Base-by-base conservation (phyloP, 23 red algal genomes). In the Cyanidium caldarium region DNA sequence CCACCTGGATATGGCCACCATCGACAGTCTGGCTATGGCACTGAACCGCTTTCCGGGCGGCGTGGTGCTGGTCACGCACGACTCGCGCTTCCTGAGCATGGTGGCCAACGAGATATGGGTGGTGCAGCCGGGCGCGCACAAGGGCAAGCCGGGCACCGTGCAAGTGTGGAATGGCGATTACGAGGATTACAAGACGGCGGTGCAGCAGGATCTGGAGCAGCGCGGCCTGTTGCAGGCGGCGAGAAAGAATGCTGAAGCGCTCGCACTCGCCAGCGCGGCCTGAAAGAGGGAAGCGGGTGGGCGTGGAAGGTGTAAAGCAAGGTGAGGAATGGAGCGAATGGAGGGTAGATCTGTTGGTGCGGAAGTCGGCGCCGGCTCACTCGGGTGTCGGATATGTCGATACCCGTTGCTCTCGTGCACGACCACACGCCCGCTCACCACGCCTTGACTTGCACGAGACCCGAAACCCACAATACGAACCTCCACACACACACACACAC, bases 21-120 rank as follows among this genome's bases (percentile, higher is more conserved):
- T 95, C 43, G 90, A 95, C 57, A 80, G 81, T 2, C 40, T 95
- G 35, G 77, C 82, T 19, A 65, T 79, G 66, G 83, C 90, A 19
- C 78, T 95, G 20, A 95, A 95, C 72, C 51, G 40, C n/a, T 95
- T 95, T 65, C 77, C 75, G 39, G 90, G 90, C 20, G 90, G 90
- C 21, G 73, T 95, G 15, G 92, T 98, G 44, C 65, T 98, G 61
- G 92, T 98, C 20, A 86, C 78, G 46, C 92, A 98, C 73, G 92
- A 98, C 69, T 78, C 81, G 33, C 76, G 87, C 40, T 73, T 94
- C 29, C 57, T 94, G 65, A 72, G 61, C 34, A 77, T 82, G 68
- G 81, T 94, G 26, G 87, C 87, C 0, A 65, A 73, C 37, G 87
- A 94, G 69, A 94, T 94, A 36, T 94, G 87, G 87, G 77, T 94